A percentile compares a stretch with the other conserved stretches of the same genome.
Evolutionary conservation across 805 yeast species (phyloP).

Genomic region (Candida ficus): DNA sequence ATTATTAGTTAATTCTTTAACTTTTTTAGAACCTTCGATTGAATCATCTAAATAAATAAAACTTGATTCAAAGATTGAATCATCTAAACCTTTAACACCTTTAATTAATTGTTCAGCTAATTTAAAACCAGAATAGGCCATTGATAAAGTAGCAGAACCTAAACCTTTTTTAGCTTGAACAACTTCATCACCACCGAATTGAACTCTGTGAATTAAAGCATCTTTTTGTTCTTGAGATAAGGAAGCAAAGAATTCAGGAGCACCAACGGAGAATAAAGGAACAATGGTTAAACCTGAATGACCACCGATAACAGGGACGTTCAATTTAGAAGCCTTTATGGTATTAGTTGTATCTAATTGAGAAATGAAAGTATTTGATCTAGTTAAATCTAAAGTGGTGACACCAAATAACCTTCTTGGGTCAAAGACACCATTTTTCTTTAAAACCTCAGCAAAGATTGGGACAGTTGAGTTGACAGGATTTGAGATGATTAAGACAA

Average conservation of each 20-base stretch:
- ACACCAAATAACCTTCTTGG: conserved; percentile 80
- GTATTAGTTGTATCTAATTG: conserved; percentile 15
- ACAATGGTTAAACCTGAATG: conserved; percentile 83
- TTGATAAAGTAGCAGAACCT: conserved; percentile 80
- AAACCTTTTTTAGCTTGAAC: conserved; percentile 82
- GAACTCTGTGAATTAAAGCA: conserved; percentile 68
- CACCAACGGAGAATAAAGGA: conserved; percentile 63
- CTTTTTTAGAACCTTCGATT: conserved; percentile 20
- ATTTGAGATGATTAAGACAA: conserved; percentile 64
- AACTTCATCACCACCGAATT: conserved; percentile 86
- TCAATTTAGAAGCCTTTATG: conserved; percentile 22
- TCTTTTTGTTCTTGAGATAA: conserved; percentile 41
- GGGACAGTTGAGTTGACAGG: conserved; percentile 86
- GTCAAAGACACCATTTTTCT: conserved; percentile 65
- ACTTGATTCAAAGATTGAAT: conserved; percentile 36
- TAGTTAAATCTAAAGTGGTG: conserved; percentile 72
- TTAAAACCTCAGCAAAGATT: conserved; percentile 74
- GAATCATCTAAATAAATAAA: conserved; percentile 49
- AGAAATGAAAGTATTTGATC: conserved; percentile 57
- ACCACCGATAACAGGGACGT: conserved; percentile 77
- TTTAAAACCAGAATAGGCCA: conserved; percentile 83
- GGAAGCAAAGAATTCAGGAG: conserved; percentile 32
- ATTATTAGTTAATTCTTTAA: conserved; percentile 3
- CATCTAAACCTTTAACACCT: conserved; percentile 39
- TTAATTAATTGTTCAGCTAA: conserved; percentile 63